Conservation (phyloP, 805 yeast genomes). For the Cyberlindnera xishuangbannaensis region DNA sequence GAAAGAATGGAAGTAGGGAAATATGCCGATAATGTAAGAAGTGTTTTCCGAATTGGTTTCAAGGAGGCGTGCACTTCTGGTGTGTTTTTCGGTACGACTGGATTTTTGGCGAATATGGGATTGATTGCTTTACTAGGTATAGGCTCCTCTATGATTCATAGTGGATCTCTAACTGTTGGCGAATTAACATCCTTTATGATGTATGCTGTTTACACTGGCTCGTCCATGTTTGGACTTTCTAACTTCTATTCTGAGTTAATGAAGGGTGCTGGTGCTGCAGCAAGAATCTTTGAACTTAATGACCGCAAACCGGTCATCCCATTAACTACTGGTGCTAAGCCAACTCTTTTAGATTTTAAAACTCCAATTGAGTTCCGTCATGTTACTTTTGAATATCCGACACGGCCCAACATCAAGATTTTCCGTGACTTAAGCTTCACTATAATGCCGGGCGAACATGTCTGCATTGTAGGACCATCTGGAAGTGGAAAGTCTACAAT, state of each 20-base stretch:
- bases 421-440: conserved; percentile 55
- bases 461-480: conserved; percentile 94
- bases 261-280: conserved; percentile 97
- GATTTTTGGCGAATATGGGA: conserved; percentile 77
- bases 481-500: conserved; percentile 95
- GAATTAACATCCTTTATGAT: conserved; percentile 89
- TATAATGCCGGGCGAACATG: conserved; percentile 76
- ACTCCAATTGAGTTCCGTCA: conserved; percentile 53
- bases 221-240: conserved; percentile 87
- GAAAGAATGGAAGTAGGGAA: conserved; percentile 72
- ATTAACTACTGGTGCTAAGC: conserved; percentile 54
- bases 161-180: conserved; percentile 76
- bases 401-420: conserved; percentile 66
- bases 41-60: conserved; percentile 61
- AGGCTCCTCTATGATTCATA: conserved; percentile 77
- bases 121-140: conserved; percentile 69
- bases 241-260: conserved; percentile 89
- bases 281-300: conserved; percentile 80
- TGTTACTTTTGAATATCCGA: conserved; percentile 75
- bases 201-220: conserved; percentile 92
- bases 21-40: conserved; percentile 66
- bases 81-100: conserved; percentile 69
- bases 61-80: conserved; percentile 79
- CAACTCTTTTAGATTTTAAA: conserved; percentile 27
- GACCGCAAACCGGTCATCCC: conserved; percentile 71